Conservation (phyloP, 2,329 filamentous ascomycete species). For the Dactylellina parvicollis region DNA sequence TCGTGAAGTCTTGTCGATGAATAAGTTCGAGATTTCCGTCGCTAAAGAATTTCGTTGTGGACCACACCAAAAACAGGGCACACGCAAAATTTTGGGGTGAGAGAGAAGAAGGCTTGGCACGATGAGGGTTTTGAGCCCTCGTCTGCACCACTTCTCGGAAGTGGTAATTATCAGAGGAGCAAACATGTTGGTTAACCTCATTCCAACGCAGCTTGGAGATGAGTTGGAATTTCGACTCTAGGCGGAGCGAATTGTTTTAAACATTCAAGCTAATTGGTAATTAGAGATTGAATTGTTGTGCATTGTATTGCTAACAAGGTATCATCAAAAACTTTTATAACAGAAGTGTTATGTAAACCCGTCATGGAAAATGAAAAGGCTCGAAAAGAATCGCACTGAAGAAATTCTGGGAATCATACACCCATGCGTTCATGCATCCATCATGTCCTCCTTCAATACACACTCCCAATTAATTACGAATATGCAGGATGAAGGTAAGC, state of each 20-base stretch:
- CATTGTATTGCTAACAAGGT: constrained; percentile 20
- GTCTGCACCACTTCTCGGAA: background rate
- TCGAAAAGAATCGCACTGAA: constrained; percentile 3
- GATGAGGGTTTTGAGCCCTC: constrained; percentile 53
- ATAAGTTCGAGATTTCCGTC: constrained; percentile 13
- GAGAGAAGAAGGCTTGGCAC: constrained; percentile 24
- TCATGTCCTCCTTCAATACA: constrained; percentile 9
- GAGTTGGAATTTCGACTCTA: background rate
- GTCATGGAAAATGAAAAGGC: background rate
- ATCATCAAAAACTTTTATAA: constrained; percentile 44
- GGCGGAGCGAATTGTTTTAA: too few relatives aligned
- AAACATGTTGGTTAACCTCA: constrained; percentile 18
- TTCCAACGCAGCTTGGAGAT: constrained; percentile 1
- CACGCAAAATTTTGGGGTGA: constrained; percentile 19
- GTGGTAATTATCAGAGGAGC: background rate
- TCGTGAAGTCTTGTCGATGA: constrained; percentile 2
- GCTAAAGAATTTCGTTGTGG: constrained; percentile 50
- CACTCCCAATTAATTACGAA: constrained; percentile 16
- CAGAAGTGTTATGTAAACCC: background rate
- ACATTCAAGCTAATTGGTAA: too few relatives aligned
- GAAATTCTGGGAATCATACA: constrained; percentile 11
- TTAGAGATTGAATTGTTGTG: background rate
- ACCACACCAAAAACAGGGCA: constrained; percentile 3
- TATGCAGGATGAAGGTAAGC: constrained; percentile 12
- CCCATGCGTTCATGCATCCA: background rate